phyloP scores from a whole-genome alignment of 2,329 filamentous ascomycete species.

The Colletotrichum sp. region DNA sequence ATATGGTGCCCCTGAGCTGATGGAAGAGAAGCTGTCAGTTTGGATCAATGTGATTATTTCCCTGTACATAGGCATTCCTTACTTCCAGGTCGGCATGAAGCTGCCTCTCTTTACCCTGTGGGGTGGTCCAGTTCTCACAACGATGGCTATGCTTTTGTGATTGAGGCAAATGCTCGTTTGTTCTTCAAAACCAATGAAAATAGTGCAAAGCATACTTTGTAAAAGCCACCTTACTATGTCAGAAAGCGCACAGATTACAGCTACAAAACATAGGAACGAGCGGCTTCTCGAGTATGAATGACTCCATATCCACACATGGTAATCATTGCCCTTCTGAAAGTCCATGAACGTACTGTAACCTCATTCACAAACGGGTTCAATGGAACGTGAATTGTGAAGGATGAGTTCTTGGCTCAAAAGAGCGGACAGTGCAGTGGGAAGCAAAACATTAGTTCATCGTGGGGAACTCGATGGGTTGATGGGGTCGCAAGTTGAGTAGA shows the following conservation, averaged over 20 bases:
- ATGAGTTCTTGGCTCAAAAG: neutral
- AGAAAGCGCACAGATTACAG: no score
- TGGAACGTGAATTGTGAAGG: neutral
- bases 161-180: neutral
- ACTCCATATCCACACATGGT: no score
- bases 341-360: no score
- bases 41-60: neutral
- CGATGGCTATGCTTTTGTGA: neutral
- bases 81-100: neutral
- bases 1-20: neutral
- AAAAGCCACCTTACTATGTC: neutral
- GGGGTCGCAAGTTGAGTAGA: neutral
- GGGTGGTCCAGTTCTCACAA: neutral
- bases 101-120: neutral
- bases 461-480: neutral
- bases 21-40: neutral
- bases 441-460: neutral
- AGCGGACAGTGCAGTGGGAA: neutral
- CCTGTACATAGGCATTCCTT: neutral
- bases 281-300: no score
- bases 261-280: no score
- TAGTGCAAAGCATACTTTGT: neutral
- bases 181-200: no score
- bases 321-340: no score
- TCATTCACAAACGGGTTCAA: no score